Evolutionary conservation across 2,329 filamentous ascomycete genomes (phyloP).

Genomic region (Monosporascus ibericus): DNA sequence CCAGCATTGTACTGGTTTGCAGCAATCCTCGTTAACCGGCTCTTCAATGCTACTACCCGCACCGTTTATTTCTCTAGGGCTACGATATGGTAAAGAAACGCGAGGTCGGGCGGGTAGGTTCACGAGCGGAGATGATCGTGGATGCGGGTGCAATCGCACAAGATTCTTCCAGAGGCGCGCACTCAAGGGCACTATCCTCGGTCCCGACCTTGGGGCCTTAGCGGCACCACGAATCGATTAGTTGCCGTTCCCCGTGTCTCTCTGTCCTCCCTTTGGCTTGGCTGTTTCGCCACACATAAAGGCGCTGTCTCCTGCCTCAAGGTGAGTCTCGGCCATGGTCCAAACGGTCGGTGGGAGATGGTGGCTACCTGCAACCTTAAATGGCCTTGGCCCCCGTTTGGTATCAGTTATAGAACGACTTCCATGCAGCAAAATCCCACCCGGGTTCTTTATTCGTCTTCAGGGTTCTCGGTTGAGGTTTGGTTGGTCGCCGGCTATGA

Average conservation of each 20-base stretch:
- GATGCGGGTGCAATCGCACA: neutral
- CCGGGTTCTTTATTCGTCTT: no score
- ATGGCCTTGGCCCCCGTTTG: no score
- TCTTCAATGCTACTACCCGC: neutral
- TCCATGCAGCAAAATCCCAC: no score
- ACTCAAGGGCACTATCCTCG: neutral
- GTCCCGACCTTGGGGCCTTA: neutral
- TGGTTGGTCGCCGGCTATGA: no score
- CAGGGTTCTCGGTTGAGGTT: no score
- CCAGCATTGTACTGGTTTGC: neutral
- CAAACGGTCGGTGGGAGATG: no score
- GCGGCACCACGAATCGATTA: neutral
- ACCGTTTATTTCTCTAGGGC: neutral
- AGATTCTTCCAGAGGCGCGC: neutral
- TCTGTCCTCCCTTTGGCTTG: no score
- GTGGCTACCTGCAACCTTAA: no score
- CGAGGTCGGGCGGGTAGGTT: neutral
- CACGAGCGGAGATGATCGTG: neutral
- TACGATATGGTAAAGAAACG: neutral
- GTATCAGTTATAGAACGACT: no score
- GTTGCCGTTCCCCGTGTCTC: neutral
- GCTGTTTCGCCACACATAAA: no score
- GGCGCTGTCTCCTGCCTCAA: no score
- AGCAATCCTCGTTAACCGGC: neutral
- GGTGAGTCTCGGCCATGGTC: no score